Percentiles rank a stretch among this genome's conserved stretches.
Evolutionary conservation across 192 early-diverging fungal genomes (phyloP).

Genomic region (Spinellus fusiger): DNA sequence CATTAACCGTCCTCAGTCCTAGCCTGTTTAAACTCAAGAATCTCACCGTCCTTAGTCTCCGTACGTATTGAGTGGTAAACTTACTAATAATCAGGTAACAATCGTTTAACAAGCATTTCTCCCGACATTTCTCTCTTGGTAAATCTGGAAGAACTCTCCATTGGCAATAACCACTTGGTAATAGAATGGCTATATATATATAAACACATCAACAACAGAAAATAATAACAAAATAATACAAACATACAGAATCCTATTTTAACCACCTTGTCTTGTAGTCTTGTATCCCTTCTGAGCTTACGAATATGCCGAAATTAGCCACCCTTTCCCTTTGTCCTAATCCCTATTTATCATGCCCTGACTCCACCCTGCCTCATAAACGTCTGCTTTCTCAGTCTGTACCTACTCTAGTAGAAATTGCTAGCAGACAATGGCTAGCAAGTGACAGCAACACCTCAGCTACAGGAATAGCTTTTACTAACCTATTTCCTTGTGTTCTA

Average conservation of each 20-base stretch:
- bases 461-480: too few species aligned
- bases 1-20: slow-evolving; percentile 26
- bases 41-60: slow-evolving; percentile 39
- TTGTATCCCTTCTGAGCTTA: slow-evolving; percentile 35
- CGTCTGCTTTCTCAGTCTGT: neutral
- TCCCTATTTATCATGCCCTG: slow-evolving; percentile 17
- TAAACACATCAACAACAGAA: neutral
- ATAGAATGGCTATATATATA: neutral
- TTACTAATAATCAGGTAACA: slow-evolving; percentile 28
- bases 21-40: slow-evolving; percentile 36
- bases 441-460: neutral
- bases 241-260: neutral
- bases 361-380: neutral
- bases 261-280: neutral
- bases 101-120: slow-evolving; percentile 32
- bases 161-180: slow-evolving; percentile 43
- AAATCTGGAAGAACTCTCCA: slow-evolving; percentile 41
- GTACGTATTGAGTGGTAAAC: slow-evolving; percentile 24
- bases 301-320: slow-evolving; percentile 29
- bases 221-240: neutral
- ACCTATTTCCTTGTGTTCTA: slow-evolving; percentile 3
- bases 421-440: slow-evolving; percentile 3
- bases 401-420: slow-evolving; percentile 12
- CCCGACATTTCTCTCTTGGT: slow-evolving; percentile 38
- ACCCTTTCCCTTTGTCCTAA: slow-evolving; percentile 40